phyloP scores from a whole-genome alignment of 1,284 basidiomycete genomes.

The Melanopsichium pennsylvanicum region DNA sequence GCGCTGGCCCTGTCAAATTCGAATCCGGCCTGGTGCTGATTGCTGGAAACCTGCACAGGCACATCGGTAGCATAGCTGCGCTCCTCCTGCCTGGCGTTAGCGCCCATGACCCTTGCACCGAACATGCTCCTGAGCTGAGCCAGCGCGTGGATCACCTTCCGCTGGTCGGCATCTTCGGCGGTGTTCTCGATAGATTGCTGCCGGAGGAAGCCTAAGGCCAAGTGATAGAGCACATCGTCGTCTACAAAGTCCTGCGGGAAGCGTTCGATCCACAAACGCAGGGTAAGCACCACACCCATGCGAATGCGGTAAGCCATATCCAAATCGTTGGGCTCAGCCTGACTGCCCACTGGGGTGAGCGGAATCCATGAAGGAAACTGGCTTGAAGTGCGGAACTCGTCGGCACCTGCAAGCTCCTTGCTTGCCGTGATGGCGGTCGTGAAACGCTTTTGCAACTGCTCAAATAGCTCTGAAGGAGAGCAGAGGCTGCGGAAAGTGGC shows the following conservation, averaged over 20 bases:
- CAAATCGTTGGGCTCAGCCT: slow-evolving; percentile 55
- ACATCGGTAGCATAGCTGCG: slow-evolving; percentile 18
- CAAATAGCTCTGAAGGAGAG: slow-evolving; percentile 53
- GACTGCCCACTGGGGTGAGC: slow-evolving; percentile 29
- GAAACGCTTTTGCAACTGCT: slow-evolving; percentile 60
- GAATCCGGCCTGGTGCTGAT: slow-evolving; percentile 23
- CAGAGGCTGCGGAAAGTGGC: slow-evolving; percentile 57
- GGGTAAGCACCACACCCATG: slow-evolving; percentile 47
- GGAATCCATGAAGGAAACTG: slow-evolving; percentile 61
- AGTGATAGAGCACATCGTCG: slow-evolving; percentile 51
- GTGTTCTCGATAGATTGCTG: slow-evolving; percentile 28
- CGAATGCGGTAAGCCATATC: slow-evolving; percentile 56
- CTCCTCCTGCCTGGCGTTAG: slow-evolving; percentile 43
- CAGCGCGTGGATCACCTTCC: slow-evolving; percentile 38
- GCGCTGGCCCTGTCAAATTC: slow-evolving; percentile 50
- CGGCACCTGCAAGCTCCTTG: slow-evolving; percentile 52
- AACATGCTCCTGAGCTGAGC: slow-evolving; percentile 39
- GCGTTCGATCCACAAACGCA: slow-evolving; percentile 56
- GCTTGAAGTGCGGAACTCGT: slow-evolving; percentile 47
- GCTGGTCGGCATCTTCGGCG: slow-evolving; percentile 45
- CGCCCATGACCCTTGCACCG: slow-evolving; percentile 43
- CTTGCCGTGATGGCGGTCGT: slow-evolving; percentile 55
- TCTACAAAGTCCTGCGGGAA: slow-evolving; percentile 61
- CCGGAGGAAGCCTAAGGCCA: slow-evolving; percentile 46
- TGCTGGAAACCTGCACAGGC: slow-evolving; percentile 20